phyloP scores from a whole-genome alignment of 2,329 filamentous ascomycete genomes.

The Cadophora malorum region DNA sequence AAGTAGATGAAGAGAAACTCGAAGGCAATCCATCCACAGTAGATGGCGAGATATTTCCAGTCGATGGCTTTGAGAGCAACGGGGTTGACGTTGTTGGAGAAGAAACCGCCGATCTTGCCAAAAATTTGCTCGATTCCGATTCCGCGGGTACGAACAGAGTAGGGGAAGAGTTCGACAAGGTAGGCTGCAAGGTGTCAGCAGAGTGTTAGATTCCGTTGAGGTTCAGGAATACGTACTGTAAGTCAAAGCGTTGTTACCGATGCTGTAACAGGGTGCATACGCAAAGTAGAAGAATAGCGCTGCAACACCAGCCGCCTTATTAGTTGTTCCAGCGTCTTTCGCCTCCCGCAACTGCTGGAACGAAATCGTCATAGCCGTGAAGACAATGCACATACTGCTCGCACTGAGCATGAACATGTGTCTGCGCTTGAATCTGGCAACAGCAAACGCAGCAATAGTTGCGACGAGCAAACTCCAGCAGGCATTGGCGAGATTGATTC shows the following conservation, averaged over 20 bases:
- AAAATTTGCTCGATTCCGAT: slow-evolving; percentile 45
- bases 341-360: slow-evolving; percentile 50
- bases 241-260: slow-evolving; percentile 69
- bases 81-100: slow-evolving; percentile 55
- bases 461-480: slow-evolving; percentile 54
- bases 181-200: slow-evolving; percentile 50
- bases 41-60: slow-evolving; percentile 54
- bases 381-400: slow-evolving; percentile 58
- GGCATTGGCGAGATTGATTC: slow-evolving; percentile 53
- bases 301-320: slow-evolving; percentile 36
- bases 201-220: slow-evolving; percentile 42
- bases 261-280: slow-evolving; percentile 65
- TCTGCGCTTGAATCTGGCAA: slow-evolving; percentile 52
- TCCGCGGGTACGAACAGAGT: slow-evolving; percentile 46
- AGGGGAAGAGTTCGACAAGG: slow-evolving; percentile 65
- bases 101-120: slow-evolving; percentile 54
- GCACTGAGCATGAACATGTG: slow-evolving; percentile 61
- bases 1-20: slow-evolving; percentile 53
- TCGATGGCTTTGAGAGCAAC: slow-evolving; percentile 50
- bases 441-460: slow-evolving; percentile 49
- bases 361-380: slow-evolving; percentile 61
- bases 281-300: slow-evolving; percentile 65
- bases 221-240: slow-evolving; percentile 54
- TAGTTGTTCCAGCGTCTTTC: slow-evolving; percentile 41
- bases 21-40: slow-evolving; percentile 52